Conservation (phyloP, 2,329 filamentous ascomycete species). For the Orbilia quercus region DNA sequence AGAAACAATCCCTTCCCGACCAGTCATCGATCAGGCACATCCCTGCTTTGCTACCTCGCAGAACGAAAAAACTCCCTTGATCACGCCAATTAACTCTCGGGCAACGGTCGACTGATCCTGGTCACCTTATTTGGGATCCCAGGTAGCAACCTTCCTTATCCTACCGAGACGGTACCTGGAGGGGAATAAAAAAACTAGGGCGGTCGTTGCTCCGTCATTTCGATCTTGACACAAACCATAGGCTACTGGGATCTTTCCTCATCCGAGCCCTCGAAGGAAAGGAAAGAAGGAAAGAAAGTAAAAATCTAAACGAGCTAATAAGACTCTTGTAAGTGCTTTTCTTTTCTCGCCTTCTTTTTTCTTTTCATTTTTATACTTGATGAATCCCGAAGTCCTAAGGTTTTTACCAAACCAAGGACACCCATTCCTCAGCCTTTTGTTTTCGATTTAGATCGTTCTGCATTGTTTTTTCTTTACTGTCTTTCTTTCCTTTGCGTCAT, state of each 20-base stretch:
- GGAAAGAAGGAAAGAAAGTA: too few species aligned
- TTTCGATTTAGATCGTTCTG: slow-evolving; percentile 53
- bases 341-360: slow-evolving; percentile 55
- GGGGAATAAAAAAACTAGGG: slow-evolving; percentile 52
- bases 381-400: slow-evolving; percentile 46
- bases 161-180: slow-evolving; percentile 55
- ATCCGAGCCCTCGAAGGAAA: slow-evolving; percentile 54
- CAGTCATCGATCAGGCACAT: slow-evolving; percentile 56
- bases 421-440: slow-evolving; percentile 48
- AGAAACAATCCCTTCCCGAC: slow-evolving; percentile 55
- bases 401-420: slow-evolving; percentile 47
- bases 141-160: slow-evolving; percentile 56
- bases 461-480: slow-evolving; percentile 46
- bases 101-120: slow-evolving; percentile 48
- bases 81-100: slow-evolving; percentile 56
- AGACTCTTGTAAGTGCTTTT: slow-evolving; percentile 52
- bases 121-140: slow-evolving; percentile 55
- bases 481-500: slow-evolving; percentile 49
- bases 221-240: slow-evolving; percentile 54
- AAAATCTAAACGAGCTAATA: slow-evolving; percentile 51
- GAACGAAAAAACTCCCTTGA: slow-evolving; percentile 55
- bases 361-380: slow-evolving; percentile 57
- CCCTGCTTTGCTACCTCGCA: slow-evolving; percentile 47
- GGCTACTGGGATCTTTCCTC: slow-evolving; percentile 53
- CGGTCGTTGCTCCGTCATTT: slow-evolving; percentile 55